A percentile compares a stretch with the other conserved stretches of the same genome.
Evolutionary conservation across 2,329 filamentous ascomycete genomes (phyloP).

Genomic region (Magnaporthiopsis incrustans): DNA sequence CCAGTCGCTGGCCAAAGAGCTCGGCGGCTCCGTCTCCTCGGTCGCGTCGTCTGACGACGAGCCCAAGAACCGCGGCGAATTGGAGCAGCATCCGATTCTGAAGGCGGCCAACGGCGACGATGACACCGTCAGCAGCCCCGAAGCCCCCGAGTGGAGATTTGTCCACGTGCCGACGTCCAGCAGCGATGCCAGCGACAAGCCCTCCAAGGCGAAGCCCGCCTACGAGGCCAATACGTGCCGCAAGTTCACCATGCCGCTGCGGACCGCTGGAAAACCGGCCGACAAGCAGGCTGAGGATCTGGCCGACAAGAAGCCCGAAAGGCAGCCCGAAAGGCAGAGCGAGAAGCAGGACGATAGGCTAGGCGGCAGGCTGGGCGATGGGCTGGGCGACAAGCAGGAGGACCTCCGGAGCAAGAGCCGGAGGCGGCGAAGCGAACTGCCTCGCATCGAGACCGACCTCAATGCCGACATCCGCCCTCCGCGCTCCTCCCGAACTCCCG

Average conservation of each 20-base stretch:
- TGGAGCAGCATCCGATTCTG: conserved; percentile 62
- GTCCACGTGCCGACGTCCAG: conserved; percentile 39
- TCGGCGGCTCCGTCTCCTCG: conserved; percentile 28
- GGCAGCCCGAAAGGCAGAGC: not conserved
- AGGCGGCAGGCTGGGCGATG: not conserved
- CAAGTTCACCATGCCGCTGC: conserved; percentile 24
- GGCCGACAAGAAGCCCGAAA: not conserved
- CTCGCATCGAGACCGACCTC: conserved; percentile 35
- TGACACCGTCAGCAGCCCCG: not conserved
- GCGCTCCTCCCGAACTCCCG: not conserved
- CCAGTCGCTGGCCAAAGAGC: conserved; percentile 54
- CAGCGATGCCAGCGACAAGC: conserved; percentile 8
- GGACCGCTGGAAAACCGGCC: conserved; percentile 14
- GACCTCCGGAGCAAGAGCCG: not conserved
- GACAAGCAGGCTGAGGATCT: conserved; percentile 16
- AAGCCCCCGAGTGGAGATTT: conserved; percentile 53
- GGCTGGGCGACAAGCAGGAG: not conserved
- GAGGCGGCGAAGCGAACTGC: conserved; percentile 25
- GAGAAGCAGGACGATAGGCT: not conserved
- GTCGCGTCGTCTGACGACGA: conserved; percentile 39
- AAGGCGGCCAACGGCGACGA: conserved; percentile 42
- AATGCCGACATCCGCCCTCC: conserved; percentile 6
- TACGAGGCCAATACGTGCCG: conserved; percentile 36
- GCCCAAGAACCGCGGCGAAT: conserved; percentile 50
- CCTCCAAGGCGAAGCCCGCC: conserved; percentile 9